phyloP scores from a whole-genome alignment of 768 basidiomycete genomes.

The Lentinus tigrinus region DNA sequence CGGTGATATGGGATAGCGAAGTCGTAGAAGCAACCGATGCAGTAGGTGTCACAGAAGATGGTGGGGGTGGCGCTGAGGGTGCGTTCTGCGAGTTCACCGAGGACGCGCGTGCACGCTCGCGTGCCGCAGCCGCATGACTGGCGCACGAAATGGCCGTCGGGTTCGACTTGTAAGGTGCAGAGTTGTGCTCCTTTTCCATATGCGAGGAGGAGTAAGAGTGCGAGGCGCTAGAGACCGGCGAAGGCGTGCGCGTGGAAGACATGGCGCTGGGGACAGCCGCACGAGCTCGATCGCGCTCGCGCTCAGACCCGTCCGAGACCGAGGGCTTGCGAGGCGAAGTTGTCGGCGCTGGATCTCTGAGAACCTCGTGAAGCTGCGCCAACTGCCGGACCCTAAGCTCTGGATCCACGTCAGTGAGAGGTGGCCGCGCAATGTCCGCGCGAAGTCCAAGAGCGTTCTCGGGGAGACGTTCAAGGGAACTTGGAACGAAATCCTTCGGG shows the following conservation, averaged over 20 bases:
- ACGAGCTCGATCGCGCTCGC: not conserved
- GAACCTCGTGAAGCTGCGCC: constrained; percentile 19
- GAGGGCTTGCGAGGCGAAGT: constrained; percentile 7
- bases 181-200: constrained; percentile 3
- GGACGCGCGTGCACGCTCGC: constrained; percentile 20
- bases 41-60: not conserved
- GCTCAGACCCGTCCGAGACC: not conserved
- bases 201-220: not conserved
- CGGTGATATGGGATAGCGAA: constrained; percentile 5
- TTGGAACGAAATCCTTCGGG: constrained; percentile 8
- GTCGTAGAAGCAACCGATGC: not conserved
- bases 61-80: constrained; percentile 2
- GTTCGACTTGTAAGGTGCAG: not conserved
- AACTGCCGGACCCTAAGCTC: constrained; percentile 9
- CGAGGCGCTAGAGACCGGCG: constrained; percentile 17
- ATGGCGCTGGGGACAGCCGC: constrained; percentile 7
- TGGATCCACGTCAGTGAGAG: not conserved
- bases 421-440: not conserved
- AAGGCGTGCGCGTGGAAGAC: constrained; percentile 17
- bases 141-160: constrained; percentile 13
- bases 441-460: constrained; percentile 17
- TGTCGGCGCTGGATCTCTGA: constrained; percentile 5
- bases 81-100: constrained; percentile 9
- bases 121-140: constrained; percentile 16
- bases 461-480: constrained; percentile 4